These are phyloP conservation scores for Dimargaris cristalligena DNA, from an alignment of 192 early-diverging fungal genomes.

Conservation along the genomic window DNA sequence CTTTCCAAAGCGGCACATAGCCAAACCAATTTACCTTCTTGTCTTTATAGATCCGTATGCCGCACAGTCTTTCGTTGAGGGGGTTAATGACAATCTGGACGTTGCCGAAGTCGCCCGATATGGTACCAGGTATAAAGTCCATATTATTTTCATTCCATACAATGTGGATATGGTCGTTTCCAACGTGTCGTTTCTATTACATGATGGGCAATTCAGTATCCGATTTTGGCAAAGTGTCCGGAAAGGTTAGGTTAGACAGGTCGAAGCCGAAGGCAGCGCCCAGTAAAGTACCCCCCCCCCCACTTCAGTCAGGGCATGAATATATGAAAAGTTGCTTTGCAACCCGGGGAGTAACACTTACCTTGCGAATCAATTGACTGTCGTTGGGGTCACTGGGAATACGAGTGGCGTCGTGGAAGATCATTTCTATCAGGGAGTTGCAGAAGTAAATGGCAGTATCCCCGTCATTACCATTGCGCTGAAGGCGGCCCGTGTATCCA, in stretches of 20 bases:
- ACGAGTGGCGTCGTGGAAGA: conserved; percentile 78
- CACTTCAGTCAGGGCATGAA: no score
- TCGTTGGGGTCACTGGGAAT: conserved; percentile 76
- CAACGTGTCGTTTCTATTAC: conserved; percentile 95
- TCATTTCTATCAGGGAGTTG: conserved; percentile 65
- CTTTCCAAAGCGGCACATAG: neutral
- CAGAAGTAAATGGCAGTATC: conserved; percentile 65
- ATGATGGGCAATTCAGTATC: no score
- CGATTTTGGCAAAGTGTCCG: no score
- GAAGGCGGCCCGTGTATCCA: conserved; percentile 79
- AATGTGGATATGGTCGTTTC: conserved; percentile 97
- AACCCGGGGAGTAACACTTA: conserved; percentile 19
- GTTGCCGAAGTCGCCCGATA: conserved; percentile 97
- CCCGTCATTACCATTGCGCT: conserved; percentile 62
- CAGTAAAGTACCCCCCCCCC: no score
- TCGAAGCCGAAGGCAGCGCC: no score
- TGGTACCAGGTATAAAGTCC: conserved; percentile 74
- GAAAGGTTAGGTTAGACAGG: no score
- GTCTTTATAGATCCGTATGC: conserved; percentile 42
- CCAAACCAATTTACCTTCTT: conserved; percentile 15
- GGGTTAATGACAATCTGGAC: conserved; percentile 84
- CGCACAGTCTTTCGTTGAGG: conserved; percentile 40
- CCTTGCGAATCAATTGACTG: conserved; percentile 80
- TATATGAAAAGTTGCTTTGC: neutral
- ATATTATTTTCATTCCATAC: conserved; percentile 91